phyloP scores from a whole-genome alignment of 768 basidiomycete genomes.

The Cantharellus anzutake region DNA sequence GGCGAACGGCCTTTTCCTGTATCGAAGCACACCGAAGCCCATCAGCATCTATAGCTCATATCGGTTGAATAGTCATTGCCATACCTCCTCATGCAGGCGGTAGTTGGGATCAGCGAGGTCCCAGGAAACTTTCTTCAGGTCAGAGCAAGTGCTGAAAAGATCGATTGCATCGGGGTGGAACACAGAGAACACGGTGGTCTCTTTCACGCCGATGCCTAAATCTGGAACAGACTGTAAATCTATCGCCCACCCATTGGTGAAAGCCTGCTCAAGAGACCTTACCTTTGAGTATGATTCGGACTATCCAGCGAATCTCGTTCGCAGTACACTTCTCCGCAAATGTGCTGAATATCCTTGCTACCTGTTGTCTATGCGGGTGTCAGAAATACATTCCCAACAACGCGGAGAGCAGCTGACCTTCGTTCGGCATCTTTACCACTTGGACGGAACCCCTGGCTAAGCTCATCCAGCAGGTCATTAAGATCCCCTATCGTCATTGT shows the following conservation, averaged over 20 bases:
- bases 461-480: slow-evolving; percentile 61
- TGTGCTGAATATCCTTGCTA: slow-evolving; percentile 58
- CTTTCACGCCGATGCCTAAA: slow-evolving; percentile 81
- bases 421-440: slow-evolving; percentile 29
- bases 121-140: slow-evolving; percentile 86
- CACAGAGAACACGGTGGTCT: slow-evolving; percentile 76
- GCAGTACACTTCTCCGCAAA: slow-evolving; percentile 41
- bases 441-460: slow-evolving; percentile 28
- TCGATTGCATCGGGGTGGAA: slow-evolving; percentile 92
- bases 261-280: background rate
- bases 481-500: slow-evolving; percentile 61
- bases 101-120: slow-evolving; percentile 60
- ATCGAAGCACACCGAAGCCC: background rate
- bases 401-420: background rate
- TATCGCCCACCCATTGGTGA: background rate
- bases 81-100: slow-evolving; percentile 42
- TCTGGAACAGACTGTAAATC: slow-evolving; percentile 28
- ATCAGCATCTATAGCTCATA: background rate
- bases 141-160: slow-evolving; percentile 90
- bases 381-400: background rate
- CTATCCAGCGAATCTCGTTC: slow-evolving; percentile 72
- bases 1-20: slow-evolving; percentile 66
- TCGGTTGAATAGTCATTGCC: background rate
- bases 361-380: slow-evolving; percentile 31
- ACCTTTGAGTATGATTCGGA: slow-evolving; percentile 94